Conservation (phyloP, 2,329 filamentous ascomycete species). For the Botryotinia globosa region DNA sequence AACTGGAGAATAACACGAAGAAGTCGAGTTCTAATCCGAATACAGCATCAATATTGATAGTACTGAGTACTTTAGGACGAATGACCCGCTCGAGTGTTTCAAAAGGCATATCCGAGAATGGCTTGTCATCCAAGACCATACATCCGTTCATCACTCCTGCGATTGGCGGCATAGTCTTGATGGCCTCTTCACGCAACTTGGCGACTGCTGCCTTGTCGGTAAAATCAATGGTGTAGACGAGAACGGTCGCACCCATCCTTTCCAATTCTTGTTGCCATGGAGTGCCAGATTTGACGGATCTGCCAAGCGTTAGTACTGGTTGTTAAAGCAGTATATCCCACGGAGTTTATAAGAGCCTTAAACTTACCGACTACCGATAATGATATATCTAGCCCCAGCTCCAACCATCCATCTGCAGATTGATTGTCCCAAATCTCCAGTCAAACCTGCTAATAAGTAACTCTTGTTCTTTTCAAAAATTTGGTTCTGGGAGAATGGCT, state of each 20-base stretch:
- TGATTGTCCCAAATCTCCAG: conserved; percentile 39
- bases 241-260: conserved; percentile 16
- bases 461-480: conserved; percentile 31
- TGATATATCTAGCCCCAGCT: conserved; percentile 38
- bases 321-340: neutral
- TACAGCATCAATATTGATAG: conserved; percentile 36
- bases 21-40: conserved; percentile 42
- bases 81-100: conserved; percentile 33
- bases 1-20: conserved; percentile 43
- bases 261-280: conserved; percentile 33
- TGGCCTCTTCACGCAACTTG: conserved; percentile 5
- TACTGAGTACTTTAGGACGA: conserved; percentile 41
- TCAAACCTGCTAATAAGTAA: conserved; percentile 38
- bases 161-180: conserved; percentile 34
- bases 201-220: conserved; percentile 8
- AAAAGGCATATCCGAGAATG: conserved; percentile 37
- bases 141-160: conserved; percentile 45
- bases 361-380: conserved; percentile 17
- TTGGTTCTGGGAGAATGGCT: neutral
- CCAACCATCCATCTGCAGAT: conserved; percentile 44
- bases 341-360: neutral
- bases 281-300: conserved; percentile 38
- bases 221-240: conserved; percentile 27
- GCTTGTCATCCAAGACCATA: conserved; percentile 42
- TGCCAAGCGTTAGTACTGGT: conserved; percentile 18